Evolutionary conservation across 768 basidiomycete genomes (phyloP), one percentile per base, ranked within the genome.

Genomic region (Pisolithus tinctorius): DNA sequence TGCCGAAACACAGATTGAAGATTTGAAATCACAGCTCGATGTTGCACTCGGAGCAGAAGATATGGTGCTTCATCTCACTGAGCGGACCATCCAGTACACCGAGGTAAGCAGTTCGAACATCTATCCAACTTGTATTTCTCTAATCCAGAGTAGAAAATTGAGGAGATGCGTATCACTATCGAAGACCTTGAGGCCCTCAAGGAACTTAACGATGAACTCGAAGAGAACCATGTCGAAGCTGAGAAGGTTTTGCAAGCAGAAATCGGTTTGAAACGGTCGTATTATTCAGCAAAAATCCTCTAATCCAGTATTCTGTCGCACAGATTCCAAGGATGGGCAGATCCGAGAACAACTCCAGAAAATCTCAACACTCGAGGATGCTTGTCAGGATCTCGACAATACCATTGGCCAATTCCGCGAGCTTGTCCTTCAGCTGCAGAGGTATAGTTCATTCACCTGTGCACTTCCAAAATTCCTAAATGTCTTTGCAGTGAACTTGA

Each of bases 181-280:
- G 95, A 98, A 65, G 96, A 99, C 60, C 81, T 97, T 4, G 96
- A 99, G 63, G 83, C 93, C 10, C 80, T 99, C 39, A 90, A 94
- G 63, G 96, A 98, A 61, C 84, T 99, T 45, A 92, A 87, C 50
- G 95, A 99, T 55, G 96, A 99, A 69, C 78, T 99, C 3, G 96
- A 98, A 67, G 94, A 98, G 69, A 93, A 91, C 60, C 95, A 98
- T 56, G 64, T 89, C 2, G 95, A 96, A 67, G 90, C 93, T 0
- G 95, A 97, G 70, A 93, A 90, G 64, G 80, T 84, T 23, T 69
- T 99, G 52, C 84, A 93, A 60, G 90, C 88, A 42, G 95, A 97
- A 45, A 76, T 98, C 42, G 87, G 93, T 93, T 45, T 42, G 80
- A 62, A 17, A 16, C 17, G n/a, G 45, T 27, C 20, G 47, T 8